A percentile compares a stretch with the other conserved stretches of the same genome.
Conservation (phyloP, 1,139 yeast genomes). For the Chernovozyma aurita region DNA sequence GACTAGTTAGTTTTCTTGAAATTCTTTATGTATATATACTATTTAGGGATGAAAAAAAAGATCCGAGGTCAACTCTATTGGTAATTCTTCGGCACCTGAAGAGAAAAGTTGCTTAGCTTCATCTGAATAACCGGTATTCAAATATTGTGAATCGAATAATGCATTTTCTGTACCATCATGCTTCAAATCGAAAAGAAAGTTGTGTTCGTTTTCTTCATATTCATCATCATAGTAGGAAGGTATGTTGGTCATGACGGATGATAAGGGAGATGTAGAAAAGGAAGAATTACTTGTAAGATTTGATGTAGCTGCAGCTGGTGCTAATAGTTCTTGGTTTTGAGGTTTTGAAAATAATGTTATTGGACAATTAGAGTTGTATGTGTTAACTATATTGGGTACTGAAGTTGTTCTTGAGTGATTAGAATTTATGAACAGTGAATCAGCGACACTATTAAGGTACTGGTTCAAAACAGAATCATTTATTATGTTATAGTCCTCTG, state of each 20-base stretch:
- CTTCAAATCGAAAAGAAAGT: background rate
- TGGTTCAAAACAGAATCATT: background rate
- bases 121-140: constrained; percentile 7
- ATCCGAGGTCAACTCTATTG: background rate
- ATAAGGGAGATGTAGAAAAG: background rate
- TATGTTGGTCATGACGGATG: background rate
- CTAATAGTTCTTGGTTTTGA: background rate
- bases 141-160: constrained; percentile 1
- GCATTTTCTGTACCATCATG: background rate
- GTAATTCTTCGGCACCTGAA: background rate
- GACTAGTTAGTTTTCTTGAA: too few species aligned
- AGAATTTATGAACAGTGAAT: background rate
- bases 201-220: background rate
- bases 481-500: too few species aligned
- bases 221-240: background rate
- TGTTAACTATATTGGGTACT: background rate
- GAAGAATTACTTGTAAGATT: background rate
- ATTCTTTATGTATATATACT: too few species aligned
- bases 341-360: background rate
- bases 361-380: background rate
- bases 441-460: background rate
- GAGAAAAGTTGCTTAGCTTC: background rate
- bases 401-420: background rate
- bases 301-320: background rate
- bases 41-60: background rate